Evolutionary conservation across 2,329 filamentous ascomycete genomes (phyloP), one percentile per base, ranked within the genome.

Genomic region (Scedosporium apiospermum): DNA sequence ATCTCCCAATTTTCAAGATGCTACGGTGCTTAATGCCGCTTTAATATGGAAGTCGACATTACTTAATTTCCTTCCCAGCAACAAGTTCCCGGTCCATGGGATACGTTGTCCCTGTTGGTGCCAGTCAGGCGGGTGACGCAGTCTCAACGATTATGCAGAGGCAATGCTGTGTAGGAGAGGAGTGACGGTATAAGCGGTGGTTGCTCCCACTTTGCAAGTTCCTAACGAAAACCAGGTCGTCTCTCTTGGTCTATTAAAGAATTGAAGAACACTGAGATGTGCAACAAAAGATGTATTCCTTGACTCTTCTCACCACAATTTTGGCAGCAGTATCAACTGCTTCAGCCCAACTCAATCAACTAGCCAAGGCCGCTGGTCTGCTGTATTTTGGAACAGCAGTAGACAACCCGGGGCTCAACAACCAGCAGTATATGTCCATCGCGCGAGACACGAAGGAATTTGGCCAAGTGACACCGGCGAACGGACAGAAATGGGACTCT

Each of bases 301-400:
- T 51, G 6, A 34, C 59, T n/a, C 7, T 51, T 4, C 42, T 61
- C 4, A 23, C 21, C 21, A 26, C 21, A 42, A 30, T 61, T 18
- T 14, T 61, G 42, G 59, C 59, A 10, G 26, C 23, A 18, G 44
- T 18, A 2, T 26, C 59, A 14, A 42, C 44, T 14, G 42, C 14
- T 21, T 61, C 60, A 58, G 69, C 69, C 34, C 70, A 71, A 69
- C 78, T 86, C 16, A 75, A 84, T 68, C 72, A 78, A 65, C 77
- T 85, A 26, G 83, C 84, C 57, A 76, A 80, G 64, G 77, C 77
- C 60, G 81, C 82, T 51, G 85, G 84, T 18, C 76, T 82, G 64
- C 69, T 78, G 65, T 89, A 88, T 74, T 88, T 88, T 62, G 87
- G 87, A 62, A 83, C 84, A 1, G 85, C 86, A 1, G 83, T 85